A percentile compares a stretch with the other conserved stretches of the same genome.
Conservation (phyloP, 2,329 filamentous ascomycete genomes). For the Clarireedia hainanense region DNA sequence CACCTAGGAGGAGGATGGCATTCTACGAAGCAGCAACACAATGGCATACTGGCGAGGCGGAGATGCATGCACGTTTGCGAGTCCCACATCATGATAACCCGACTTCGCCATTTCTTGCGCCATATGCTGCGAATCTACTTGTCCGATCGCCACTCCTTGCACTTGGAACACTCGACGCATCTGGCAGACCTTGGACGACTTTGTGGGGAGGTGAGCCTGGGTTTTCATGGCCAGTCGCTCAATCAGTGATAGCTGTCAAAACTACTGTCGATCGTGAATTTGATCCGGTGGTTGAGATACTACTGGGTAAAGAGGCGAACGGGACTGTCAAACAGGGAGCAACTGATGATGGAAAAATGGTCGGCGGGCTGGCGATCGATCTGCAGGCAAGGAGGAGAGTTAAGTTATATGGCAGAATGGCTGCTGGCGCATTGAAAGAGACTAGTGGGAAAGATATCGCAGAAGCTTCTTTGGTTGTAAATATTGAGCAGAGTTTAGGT, state of each 20-base stretch:
- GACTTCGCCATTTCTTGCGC: conserved; percentile 54
- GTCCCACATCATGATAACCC: conserved; percentile 56
- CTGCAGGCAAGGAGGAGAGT: conserved; percentile 60
- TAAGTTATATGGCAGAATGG: conserved; percentile 63
- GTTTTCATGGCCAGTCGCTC: conserved; percentile 54
- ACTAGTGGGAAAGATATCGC: conserved; percentile 18
- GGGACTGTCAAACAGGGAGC: conserved; percentile 29
- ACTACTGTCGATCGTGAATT: conserved; percentile 49
- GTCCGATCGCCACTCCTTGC: conserved; percentile 58
- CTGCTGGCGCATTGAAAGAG: conserved; percentile 50
- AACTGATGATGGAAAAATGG: conserved; percentile 37
- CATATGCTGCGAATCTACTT: conserved; percentile 52
- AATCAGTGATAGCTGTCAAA: conserved; percentile 54
- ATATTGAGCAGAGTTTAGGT: conserved; percentile 60
- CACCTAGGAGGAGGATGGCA: neutral
- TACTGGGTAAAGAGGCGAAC: conserved; percentile 45
- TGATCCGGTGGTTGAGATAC: conserved; percentile 62
- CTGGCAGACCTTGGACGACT: conserved; percentile 64
- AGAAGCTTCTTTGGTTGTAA: conserved; percentile 48
- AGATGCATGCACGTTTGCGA: conserved; percentile 54
- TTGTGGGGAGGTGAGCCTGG: conserved; percentile 67
- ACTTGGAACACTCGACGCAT: conserved; percentile 59
- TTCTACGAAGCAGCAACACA: conserved; percentile 3
- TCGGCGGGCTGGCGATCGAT: conserved; percentile 56
- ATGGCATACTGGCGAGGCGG: conserved; percentile 53